phyloP scores from a whole-genome alignment of 2,329 filamentous ascomycete species.

The Tolypocladium cylindrosporum region DNA sequence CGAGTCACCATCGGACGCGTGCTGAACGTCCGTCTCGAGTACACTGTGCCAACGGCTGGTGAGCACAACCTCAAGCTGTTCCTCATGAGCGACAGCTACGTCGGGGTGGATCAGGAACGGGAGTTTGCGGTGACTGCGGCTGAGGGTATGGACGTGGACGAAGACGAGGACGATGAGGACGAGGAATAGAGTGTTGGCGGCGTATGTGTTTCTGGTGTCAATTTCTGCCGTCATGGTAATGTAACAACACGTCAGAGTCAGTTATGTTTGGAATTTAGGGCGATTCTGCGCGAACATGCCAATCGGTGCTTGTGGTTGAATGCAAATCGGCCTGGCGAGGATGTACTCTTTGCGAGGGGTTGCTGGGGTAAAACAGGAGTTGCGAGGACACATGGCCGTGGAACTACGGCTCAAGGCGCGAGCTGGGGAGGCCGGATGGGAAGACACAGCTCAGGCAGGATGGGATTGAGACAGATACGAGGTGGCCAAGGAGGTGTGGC shows the following conservation, averaged over 20 bases:
- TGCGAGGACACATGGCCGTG: constrained; percentile 17
- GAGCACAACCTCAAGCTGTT: constrained; percentile 83
- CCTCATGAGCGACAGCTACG: constrained; percentile 94
- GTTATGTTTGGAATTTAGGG: background rate
- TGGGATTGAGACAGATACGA: constrained; percentile 1
- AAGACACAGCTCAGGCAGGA: background rate
- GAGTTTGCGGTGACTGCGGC: constrained; percentile 75
- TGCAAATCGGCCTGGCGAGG: constrained; percentile 8
- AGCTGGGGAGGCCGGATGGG: background rate
- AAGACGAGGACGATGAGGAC: constrained; percentile 63
- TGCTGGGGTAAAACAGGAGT: constrained; percentile 18
- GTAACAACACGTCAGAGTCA: background rate
- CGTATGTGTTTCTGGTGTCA: background rate
- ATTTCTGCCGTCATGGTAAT: background rate
- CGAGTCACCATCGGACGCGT: constrained; percentile 76
- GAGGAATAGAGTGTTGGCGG: constrained; percentile 13
- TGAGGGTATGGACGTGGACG: constrained; percentile 92
- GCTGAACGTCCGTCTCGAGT: constrained; percentile 74
- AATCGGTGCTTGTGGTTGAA: constrained; percentile 1
- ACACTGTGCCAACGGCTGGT: constrained; percentile 74
- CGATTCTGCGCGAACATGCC: background rate
- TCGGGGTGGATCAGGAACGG: constrained; percentile 93
- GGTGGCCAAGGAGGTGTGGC: background rate
- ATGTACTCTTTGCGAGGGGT: constrained; percentile 15
- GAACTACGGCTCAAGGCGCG: constrained; percentile 15